phyloP scores from a whole-genome alignment of 2,329 filamentous ascomycete species.

The Xylaria sp. region DNA sequence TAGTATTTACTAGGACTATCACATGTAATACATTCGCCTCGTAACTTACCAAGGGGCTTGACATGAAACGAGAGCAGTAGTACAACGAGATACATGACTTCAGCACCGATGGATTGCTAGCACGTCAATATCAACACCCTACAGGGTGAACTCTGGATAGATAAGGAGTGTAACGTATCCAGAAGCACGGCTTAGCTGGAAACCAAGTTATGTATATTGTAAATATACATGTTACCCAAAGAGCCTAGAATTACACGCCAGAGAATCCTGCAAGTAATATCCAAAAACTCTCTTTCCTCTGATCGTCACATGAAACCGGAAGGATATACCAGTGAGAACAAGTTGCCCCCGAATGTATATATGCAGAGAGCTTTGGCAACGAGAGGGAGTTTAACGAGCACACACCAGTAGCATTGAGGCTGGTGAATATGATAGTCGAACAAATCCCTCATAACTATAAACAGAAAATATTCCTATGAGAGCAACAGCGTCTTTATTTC shows the following conservation, averaged over 20 bases:
- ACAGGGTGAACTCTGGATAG: conserved; percentile 16
- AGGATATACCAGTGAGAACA: neutral
- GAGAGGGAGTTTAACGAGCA: neutral
- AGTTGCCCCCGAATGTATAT: neutral
- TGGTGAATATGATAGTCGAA: no score
- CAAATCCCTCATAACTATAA: no score
- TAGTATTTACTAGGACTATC: neutral
- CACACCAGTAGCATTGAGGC: neutral
- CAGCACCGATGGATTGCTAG: neutral
- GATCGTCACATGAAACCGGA: neutral
- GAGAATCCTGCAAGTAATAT: no score
- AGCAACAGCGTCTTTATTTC: neutral
- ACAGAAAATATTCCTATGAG: neutral
- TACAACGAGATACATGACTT: neutral
- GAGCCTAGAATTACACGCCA: no score
- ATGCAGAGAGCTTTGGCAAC: neutral
- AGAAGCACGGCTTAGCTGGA: neutral
- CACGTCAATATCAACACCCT: conserved; percentile 15
- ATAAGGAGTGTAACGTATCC: conserved; percentile 2
- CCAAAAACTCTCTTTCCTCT: no score
- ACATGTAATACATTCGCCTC: neutral
- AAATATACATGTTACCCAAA: neutral
- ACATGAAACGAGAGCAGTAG: conserved; percentile 11
- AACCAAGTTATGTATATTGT: neutral
- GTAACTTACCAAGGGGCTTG: neutral